phyloP scores from a whole-genome alignment of 306 rosid species.

The Pyrus betulifolia region DNA sequence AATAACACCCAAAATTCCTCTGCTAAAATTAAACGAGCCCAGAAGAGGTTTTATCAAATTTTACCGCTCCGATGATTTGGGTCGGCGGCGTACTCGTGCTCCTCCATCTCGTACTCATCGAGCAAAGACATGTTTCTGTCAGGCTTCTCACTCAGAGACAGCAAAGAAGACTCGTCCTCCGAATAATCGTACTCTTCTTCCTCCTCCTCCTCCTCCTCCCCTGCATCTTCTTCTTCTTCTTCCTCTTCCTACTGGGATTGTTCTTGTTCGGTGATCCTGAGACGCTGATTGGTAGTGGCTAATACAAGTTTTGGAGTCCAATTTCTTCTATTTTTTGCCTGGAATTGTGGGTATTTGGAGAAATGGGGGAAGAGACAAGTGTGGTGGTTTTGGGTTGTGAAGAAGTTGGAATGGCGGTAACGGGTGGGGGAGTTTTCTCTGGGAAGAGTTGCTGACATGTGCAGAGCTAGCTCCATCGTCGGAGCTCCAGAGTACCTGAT shows the following conservation, averaged over 20 bases:
- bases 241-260: background rate
- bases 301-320: constrained; percentile 17
- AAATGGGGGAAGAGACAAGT: constrained; percentile 14
- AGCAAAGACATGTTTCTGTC: constrained; percentile 62
- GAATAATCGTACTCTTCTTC: constrained; percentile 35
- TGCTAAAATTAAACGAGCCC: background rate
- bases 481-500: constrained; percentile 25
- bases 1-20: background rate
- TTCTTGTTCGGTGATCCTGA: constrained; percentile 19
- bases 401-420: constrained; percentile 3
- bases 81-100: constrained; percentile 34
- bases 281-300: constrained; percentile 6
- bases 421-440: constrained; percentile 12
- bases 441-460: constrained; percentile 24
- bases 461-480: constrained; percentile 51
- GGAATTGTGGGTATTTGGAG: constrained; percentile 14
- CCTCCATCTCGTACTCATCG: constrained; percentile 79
- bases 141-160: constrained; percentile 81
- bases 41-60: constrained; percentile 5
- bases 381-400: background rate
- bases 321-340: constrained; percentile 8
- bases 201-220: constrained; percentile 1
- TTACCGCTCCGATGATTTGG: constrained; percentile 78
- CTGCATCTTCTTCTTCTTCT: background rate
- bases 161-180: constrained; percentile 55